A percentile compares a stretch with the other conserved stretches of the same genome.
These are phyloP conservation scores for Chaetomiaceae sp. DNA, from an alignment of 2,329 filamentous ascomycete species.

Conservation along the genomic window DNA sequence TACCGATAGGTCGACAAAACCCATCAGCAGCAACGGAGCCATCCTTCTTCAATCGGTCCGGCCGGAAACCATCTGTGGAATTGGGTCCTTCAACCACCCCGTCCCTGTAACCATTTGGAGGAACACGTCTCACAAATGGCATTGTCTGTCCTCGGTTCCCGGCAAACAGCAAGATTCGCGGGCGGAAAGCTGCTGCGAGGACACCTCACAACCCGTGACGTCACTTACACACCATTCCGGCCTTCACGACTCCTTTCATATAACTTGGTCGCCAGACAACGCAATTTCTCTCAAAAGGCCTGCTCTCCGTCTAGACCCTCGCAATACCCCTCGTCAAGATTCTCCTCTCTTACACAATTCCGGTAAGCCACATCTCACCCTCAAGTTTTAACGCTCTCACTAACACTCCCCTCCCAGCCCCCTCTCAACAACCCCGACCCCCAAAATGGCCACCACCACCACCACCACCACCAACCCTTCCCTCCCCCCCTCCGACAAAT, in stretches of 20 bases:
- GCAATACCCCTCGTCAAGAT: background rate
- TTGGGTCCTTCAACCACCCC: too few relatives aligned
- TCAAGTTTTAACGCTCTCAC: background rate
- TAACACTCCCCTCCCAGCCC: background rate
- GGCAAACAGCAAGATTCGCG: background rate
- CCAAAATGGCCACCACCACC: constrained; percentile 7
- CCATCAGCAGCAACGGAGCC: too few relatives aligned
- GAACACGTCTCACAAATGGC: background rate
- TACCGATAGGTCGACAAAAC: too few relatives aligned
- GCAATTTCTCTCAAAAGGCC: background rate
- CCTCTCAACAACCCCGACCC: background rate
- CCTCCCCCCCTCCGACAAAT: constrained; percentile 20
- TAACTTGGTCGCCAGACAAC: background rate
- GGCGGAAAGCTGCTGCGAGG: background rate
- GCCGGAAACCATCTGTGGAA: too few relatives aligned
- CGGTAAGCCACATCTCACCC: background rate
- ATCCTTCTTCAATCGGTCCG: too few relatives aligned
- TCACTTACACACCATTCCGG: constrained; percentile 1
- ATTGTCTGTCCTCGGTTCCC: background rate
- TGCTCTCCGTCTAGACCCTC: background rate
- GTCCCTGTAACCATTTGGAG: too few relatives aligned
- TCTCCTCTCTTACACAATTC: background rate
- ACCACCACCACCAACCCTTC: background rate
- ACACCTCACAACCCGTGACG: background rate
- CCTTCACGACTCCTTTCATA: background rate